Conservation (phyloP, 2,329 filamentous ascomycete genomes). For the Monosporascus sp. region DNA sequence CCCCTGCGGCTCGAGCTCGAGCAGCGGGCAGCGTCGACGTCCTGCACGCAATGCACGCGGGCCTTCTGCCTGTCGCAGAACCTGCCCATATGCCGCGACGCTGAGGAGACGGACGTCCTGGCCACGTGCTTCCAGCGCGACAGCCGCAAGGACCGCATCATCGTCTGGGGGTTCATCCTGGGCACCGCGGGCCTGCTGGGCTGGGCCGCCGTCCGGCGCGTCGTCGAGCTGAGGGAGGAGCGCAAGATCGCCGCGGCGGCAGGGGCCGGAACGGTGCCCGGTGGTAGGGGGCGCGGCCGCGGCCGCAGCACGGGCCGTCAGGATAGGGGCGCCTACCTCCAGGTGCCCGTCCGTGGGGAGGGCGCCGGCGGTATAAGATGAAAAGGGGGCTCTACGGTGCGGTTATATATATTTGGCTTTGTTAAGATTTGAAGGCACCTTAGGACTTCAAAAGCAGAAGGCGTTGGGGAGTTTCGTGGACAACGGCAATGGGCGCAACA, state of each 20-base stretch:
- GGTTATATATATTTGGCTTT: too few relatives aligned
- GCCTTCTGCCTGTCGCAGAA: conserved; percentile 56
- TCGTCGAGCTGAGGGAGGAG: conserved; percentile 35
- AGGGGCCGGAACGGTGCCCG: conserved; percentile 4
- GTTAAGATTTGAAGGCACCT: too few relatives aligned
- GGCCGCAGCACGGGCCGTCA: background rate
- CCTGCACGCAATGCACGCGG: conserved; percentile 59
- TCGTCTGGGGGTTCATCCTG: conserved; percentile 59
- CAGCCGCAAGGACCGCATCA: conserved; percentile 60
- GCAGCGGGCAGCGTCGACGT: conserved; percentile 34
- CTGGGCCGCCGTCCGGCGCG: conserved; percentile 51
- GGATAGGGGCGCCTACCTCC: conserved; percentile 21
- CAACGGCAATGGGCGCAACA: too few relatives aligned
- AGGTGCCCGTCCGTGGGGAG: conserved; percentile 11
- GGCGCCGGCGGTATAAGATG: background rate
- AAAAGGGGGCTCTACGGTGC: too few relatives aligned
- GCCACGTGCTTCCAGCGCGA: conserved; percentile 63
- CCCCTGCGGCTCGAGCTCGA: conserved; percentile 11
- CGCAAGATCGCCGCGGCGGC: conserved; percentile 12
- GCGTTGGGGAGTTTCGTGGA: too few relatives aligned
- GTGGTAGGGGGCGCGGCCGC: conserved; percentile 6
- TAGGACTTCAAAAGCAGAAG: too few relatives aligned
- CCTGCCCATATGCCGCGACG: conserved; percentile 57
- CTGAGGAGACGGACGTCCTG: conserved; percentile 55
- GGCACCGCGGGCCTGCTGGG: conserved; percentile 53